Base-by-base conservation (phyloP, 345 rosid genomes). In the Balakata baccata region DNA sequence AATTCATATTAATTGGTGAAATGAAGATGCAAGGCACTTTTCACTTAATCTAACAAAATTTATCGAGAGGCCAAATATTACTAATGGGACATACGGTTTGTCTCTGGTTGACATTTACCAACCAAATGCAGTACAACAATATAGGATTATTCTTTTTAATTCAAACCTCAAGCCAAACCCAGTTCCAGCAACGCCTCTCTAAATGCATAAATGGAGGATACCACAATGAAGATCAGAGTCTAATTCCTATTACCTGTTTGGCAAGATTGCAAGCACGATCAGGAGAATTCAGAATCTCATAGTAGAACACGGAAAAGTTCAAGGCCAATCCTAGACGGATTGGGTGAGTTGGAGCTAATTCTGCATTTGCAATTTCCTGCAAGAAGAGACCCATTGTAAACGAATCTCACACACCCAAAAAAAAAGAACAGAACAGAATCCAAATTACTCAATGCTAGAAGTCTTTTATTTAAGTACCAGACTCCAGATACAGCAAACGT, bases 181-280 rank as follows among this genome's bases (percentile, higher is more conserved):
- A 41, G 29, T 22, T 39, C 6, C 3, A 18, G 0, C 13, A 41
- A 0, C 9, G 3, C 8, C 11, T 23, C 3, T 13, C 5, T 2
- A 11, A 20, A 71, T 6, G 64, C 63, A 75, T 51, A 62, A 66
- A 43, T 4, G 25, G 3, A 29, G 34, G 23, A 23, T 68, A 18
- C 46, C 34, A 62, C 14, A 62, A 4, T 12, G 23, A 62, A 13
- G 18, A 62, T 2, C 7, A 34, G 2, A 62, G 12, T 62, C 43
- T 46, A 10, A 65, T 8, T 0, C 11, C 52, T 25, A 5, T 3
- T 57, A 94, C 98, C 93, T 94, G 96, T 71, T 92, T 94, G 64
- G 97, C 96, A 25, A 94, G 91, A 83, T 51, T 89, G 88, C 98
- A 94, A 64, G 98, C 98, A 39, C 96, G 96, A 69, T 92, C 96